Conservation (phyloP, 768 basidiomycete species). For the Clitopilus hobsonii region DNA sequence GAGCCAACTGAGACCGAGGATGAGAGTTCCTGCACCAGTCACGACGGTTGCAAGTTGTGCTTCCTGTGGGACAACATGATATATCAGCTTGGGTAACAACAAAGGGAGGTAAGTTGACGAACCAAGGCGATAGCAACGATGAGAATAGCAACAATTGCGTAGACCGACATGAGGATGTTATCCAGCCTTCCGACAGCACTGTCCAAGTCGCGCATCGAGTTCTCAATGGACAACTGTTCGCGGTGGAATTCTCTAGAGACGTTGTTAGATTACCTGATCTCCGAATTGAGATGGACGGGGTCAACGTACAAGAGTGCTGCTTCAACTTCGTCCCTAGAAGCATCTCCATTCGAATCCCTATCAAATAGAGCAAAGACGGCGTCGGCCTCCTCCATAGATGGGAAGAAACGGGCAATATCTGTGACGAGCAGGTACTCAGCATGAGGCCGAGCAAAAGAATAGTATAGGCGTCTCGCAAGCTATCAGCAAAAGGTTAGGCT, state of each 20-base stretch:
- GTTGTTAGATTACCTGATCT: slow-evolving; percentile 5
- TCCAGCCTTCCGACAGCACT: slow-evolving; percentile 85
- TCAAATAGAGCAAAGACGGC: slow-evolving; percentile 68
- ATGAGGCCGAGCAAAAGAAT: slow-evolving; percentile 69
- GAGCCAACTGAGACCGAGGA: slow-evolving; percentile 75
- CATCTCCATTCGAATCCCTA: slow-evolving; percentile 69
- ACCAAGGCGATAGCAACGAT: slow-evolving; percentile 82
- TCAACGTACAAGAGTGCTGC: slow-evolving; percentile 58
- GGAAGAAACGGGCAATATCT: slow-evolving; percentile 73
- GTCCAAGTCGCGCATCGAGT: slow-evolving; percentile 86
- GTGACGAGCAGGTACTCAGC: slow-evolving; percentile 54
- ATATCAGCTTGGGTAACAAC: neutral
- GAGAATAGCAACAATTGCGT: slow-evolving; percentile 64
- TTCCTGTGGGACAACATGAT: slow-evolving; percentile 39
- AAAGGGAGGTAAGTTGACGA: slow-evolving; percentile 18
- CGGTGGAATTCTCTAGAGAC: slow-evolving; percentile 68
- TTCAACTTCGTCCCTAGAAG: slow-evolving; percentile 69
- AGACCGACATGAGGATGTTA: slow-evolving; percentile 81
- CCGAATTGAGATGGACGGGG: neutral
- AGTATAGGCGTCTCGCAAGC: slow-evolving; percentile 83
- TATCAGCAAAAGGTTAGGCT: slow-evolving; percentile 20
- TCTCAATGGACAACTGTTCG: slow-evolving; percentile 79
- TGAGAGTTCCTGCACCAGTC: slow-evolving; percentile 65
- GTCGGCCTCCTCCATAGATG: slow-evolving; percentile 59
- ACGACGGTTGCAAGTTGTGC: slow-evolving; percentile 69